Conservation (phyloP, 2,329 filamentous ascomycete genomes). For the Rachicladosporium sp. region DNA sequence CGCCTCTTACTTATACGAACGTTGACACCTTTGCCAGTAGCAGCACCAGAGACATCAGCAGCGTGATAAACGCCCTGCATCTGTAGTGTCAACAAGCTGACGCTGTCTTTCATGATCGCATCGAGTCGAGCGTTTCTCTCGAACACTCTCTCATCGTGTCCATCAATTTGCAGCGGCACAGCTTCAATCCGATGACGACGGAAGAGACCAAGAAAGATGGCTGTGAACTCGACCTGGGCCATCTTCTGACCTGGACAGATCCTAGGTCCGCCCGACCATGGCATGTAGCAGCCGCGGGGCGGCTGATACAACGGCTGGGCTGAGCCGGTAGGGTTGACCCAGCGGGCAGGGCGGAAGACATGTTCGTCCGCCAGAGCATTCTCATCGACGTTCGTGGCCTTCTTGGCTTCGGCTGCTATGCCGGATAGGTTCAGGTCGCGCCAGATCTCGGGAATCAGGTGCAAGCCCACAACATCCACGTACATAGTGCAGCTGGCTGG, state of each 20-base stretch:
- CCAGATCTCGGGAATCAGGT: constrained; percentile 14
- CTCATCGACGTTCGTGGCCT: constrained; percentile 4
- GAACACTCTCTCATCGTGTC: constrained; percentile 6
- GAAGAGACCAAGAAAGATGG: constrained; percentile 30
- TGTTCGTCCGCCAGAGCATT: constrained; percentile 17
- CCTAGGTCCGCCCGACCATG: constrained; percentile 39
- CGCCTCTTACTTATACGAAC: constrained; percentile 5
- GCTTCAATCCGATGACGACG: constrained; percentile 12
- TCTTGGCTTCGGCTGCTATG: constrained; percentile 1
- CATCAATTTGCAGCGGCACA: constrained; percentile 8
- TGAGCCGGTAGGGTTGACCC: constrained; percentile 21
- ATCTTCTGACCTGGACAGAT: constrained; percentile 44
- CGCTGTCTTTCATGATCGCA: constrained; percentile 12
- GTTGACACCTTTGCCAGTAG: neutral
- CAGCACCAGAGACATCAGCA: neutral
- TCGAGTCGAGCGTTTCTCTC: constrained; percentile 13
- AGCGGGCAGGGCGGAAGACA: constrained; percentile 29
- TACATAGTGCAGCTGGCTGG: constrained; percentile 24
- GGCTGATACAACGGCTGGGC: constrained; percentile 22
- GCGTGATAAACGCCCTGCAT: constrained; percentile 17
- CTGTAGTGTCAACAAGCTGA: constrained; percentile 16
- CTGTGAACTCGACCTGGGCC: constrained; percentile 43
- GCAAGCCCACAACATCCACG: constrained; percentile 24
- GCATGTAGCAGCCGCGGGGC: constrained; percentile 30
- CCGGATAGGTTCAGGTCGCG: constrained; percentile 13